These are phyloP conservation scores for Mycena galericulata DNA, from an alignment of 768 basidiomycete species.

Conservation along the genomic window DNA sequence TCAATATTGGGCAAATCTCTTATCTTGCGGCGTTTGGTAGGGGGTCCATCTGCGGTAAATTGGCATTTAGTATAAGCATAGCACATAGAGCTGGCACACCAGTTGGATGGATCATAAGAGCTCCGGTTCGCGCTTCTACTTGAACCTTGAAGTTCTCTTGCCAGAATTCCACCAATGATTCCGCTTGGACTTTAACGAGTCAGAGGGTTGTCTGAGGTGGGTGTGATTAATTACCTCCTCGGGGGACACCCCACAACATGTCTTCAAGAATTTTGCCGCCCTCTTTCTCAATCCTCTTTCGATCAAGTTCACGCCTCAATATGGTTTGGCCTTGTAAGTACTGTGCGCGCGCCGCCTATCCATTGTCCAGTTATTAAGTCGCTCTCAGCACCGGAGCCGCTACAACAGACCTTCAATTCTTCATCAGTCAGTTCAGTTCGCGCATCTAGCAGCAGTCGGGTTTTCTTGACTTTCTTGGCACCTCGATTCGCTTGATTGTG, in stretches of 20 bases:
- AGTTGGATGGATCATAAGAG: constrained; percentile 51
- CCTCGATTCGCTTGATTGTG: constrained; percentile 33
- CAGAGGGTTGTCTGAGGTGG: neutral
- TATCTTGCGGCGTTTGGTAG: constrained; percentile 62
- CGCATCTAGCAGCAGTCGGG: constrained; percentile 72
- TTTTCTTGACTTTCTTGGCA: constrained; percentile 57
- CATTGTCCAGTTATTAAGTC: constrained; percentile 6
- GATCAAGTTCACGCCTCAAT: constrained; percentile 61
- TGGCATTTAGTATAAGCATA: neutral
- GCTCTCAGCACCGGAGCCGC: neutral
- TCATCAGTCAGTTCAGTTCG: constrained; percentile 87
- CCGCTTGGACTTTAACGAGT: constrained; percentile 69
- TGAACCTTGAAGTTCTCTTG: constrained; percentile 76
- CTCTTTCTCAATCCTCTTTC: constrained; percentile 69
- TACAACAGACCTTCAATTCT: constrained; percentile 72
- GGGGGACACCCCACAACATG: constrained; percentile 76
- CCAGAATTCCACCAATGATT: constrained; percentile 81
- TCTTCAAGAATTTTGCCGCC: constrained; percentile 66
- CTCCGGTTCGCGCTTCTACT: constrained; percentile 69
- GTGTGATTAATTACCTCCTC: constrained; percentile 60
- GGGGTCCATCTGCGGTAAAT: constrained; percentile 52
- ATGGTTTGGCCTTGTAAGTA: constrained; percentile 74
- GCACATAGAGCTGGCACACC: constrained; percentile 39
- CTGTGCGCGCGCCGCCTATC: constrained; percentile 72
- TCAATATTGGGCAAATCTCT: constrained; percentile 31